phyloP scores from a whole-genome alignment of 306 rosid species.

The Castanopsis chinensis region DNA sequence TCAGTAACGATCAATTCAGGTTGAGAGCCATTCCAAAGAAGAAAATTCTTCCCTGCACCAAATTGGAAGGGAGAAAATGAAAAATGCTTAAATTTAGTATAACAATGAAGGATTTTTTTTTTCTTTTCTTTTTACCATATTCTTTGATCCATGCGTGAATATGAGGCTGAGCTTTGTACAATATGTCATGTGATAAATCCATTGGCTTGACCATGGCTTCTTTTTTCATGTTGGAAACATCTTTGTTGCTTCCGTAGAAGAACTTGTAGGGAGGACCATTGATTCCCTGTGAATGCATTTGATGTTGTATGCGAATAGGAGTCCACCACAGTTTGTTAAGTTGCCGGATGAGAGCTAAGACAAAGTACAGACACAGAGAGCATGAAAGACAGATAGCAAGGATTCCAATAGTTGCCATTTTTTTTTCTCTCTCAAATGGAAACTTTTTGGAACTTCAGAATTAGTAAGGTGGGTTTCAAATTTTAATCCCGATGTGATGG shows the following conservation, averaged over 20 bases:
- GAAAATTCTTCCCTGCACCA: constrained; percentile 26
- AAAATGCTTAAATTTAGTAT: not conserved
- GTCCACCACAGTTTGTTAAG: too few species aligned
- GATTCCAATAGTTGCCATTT: too few species aligned
- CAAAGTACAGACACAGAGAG: too few species aligned
- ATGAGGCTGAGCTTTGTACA: constrained; percentile 22
- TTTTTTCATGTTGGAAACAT: constrained; percentile 7
- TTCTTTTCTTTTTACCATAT: too few species aligned
- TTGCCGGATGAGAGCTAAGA: too few species aligned
- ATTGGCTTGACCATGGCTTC: constrained; percentile 6
- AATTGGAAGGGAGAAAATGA: not conserved
- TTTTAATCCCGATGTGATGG: too few species aligned
- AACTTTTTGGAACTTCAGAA: too few species aligned
- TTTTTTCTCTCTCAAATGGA: too few species aligned
- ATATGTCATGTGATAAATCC: constrained; percentile 16
- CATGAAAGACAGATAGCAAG: too few species aligned
- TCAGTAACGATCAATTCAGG: constrained; percentile 24
- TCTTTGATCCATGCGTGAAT: constrained; percentile 4
- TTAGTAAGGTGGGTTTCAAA: too few species aligned
- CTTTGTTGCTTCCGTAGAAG: constrained; percentile 23
- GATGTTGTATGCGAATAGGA: too few species aligned
- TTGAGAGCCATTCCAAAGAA: constrained; percentile 31
- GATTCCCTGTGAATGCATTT: constrained; percentile 7
- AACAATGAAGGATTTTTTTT: not conserved
- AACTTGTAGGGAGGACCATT: constrained; percentile 25